Base-by-base conservation (phyloP, 2,329 filamentous ascomycete species). In the Aspergillus quadrilineatus region DNA sequence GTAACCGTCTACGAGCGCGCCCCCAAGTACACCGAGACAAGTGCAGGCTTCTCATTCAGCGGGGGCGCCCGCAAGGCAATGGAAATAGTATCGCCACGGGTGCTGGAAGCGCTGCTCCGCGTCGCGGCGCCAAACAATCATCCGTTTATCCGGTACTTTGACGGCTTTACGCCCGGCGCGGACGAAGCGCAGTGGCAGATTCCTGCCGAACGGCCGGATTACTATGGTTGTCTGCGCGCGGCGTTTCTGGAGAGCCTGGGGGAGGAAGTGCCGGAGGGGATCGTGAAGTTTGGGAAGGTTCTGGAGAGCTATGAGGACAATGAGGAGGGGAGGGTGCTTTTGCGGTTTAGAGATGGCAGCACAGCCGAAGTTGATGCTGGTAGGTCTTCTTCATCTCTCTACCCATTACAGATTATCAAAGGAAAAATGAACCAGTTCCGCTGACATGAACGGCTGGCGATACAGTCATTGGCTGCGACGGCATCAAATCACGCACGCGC, bases 401-500 rank as follows among this genome's bases (percentile, higher is more conserved):
- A 2, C n/a, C 4, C 6, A 29, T 4, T 4, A 10, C 14, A n/a
- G 8, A 14, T 6, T 7, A 22, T 22, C 22, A 22, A 22, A 22
- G 22, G 22, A 4, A 3, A 22, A 22, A 22, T 2, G 22, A 22
- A 4, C 22, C 22, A 2, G 22, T 22, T 22, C 22, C 22, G 22
- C 22, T 22, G 22, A 22, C 22, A 22, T 22, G 22, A 37, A 22
- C 22, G 14, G 14, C 34, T 14, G 12, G 12, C 22, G 26, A 6
- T 29, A 6, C 10, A 60, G 54, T 53, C 8, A 61, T 88, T 50
- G 85, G 82, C 4, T 86, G 83, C 65, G 85, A 88, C 69, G 85
- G 85, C 0, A 85, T 88, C 64, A 83, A 83, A 65, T 84, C 82
- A 1, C 72, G 75, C 3, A 75, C 81, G 2, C 75, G 85, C 8